Conservation (phyloP, 345 rosid species). For the Bruguiera sexangula region DNA sequence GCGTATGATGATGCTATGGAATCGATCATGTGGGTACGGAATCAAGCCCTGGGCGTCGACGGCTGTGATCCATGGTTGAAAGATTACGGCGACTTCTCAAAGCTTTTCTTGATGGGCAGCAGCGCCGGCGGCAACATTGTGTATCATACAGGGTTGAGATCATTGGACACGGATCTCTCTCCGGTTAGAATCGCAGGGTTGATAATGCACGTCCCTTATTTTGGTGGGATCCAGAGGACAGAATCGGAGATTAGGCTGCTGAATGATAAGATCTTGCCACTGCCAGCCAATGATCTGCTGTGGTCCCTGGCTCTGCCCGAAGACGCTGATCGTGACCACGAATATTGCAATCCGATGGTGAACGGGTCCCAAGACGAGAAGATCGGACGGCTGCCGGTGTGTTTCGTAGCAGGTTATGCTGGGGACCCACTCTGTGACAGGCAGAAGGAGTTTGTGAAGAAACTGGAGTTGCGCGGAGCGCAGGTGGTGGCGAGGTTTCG, state of each 20-base stretch:
- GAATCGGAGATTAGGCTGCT: slow-evolving; percentile 48
- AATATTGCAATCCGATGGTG: slow-evolving; percentile 55
- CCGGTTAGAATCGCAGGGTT: slow-evolving; percentile 64
- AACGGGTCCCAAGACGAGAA: slow-evolving; percentile 31
- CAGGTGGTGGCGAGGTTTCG: slow-evolving; percentile 42
- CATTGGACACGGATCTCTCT: slow-evolving; percentile 37
- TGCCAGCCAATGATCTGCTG: slow-evolving; percentile 47
- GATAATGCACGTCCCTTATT: slow-evolving; percentile 59
- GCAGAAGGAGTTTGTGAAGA: slow-evolving; percentile 56
- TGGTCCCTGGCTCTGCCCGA: slow-evolving; percentile 69
- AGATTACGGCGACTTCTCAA: slow-evolving; percentile 51
- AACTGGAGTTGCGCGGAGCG: slow-evolving; percentile 55
- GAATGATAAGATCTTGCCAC: slow-evolving; percentile 54
- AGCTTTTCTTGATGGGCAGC: slow-evolving; percentile 60
- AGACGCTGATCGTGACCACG: slow-evolving; percentile 71
- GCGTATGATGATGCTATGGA: slow-evolving; percentile 80
- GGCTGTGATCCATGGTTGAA: slow-evolving; percentile 64
- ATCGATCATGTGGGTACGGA: slow-evolving; percentile 60
- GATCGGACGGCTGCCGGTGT: slow-evolving; percentile 49
- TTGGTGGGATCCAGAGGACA: slow-evolving; percentile 58
- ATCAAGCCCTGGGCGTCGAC: slow-evolving; percentile 43
- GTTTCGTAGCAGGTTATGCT: slow-evolving; percentile 47
- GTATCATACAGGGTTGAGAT: slow-evolving; percentile 56
- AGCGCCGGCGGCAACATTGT: slow-evolving; percentile 77
- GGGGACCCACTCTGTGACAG: slow-evolving; percentile 75